phyloP scores from a whole-genome alignment of 2,329 filamentous ascomycete species.

The Didymosphaeria variabile region DNA sequence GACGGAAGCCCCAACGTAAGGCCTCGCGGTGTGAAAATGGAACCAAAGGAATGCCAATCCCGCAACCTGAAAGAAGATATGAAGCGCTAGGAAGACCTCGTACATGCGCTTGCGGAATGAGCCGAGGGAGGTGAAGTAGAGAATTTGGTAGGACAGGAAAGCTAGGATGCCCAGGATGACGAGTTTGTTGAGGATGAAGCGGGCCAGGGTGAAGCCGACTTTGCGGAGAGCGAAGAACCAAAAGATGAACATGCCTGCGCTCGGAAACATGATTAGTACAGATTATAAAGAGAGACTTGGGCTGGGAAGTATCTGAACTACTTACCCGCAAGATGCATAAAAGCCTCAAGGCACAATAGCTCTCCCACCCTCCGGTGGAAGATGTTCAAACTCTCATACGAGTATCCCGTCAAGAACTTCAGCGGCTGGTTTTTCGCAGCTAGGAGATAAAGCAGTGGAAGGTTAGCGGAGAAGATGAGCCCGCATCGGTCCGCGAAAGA shows the following conservation, averaged over 20 bases:
- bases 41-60: conserved; percentile 67
- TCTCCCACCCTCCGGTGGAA: conserved; percentile 72
- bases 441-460: conserved; percentile 68
- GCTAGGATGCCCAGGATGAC: conserved; percentile 65
- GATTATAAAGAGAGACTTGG: neutral
- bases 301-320: neutral
- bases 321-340: conserved; percentile 58
- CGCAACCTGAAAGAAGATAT: conserved; percentile 65
- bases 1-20: conserved; percentile 64
- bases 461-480: conserved; percentile 61
- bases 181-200: conserved; percentile 62
- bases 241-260: conserved; percentile 59
- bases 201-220: conserved; percentile 58
- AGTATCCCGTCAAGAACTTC: conserved; percentile 67
- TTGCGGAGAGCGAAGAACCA: conserved; percentile 64
- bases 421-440: conserved; percentile 73
- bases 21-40: conserved; percentile 63
- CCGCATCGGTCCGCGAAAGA: conserved; percentile 67
- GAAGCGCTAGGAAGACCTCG: conserved; percentile 68
- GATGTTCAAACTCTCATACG: conserved; percentile 72
- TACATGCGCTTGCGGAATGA: conserved; percentile 69
- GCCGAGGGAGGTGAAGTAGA: conserved; percentile 69
- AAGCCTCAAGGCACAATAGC: conserved; percentile 66
- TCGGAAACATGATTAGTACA: neutral
- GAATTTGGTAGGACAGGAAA: conserved; percentile 66